These are phyloP conservation scores for Amaranthus tricolor DNA, from an alignment of 179 eudicot species.

Conservation along the genomic window DNA sequence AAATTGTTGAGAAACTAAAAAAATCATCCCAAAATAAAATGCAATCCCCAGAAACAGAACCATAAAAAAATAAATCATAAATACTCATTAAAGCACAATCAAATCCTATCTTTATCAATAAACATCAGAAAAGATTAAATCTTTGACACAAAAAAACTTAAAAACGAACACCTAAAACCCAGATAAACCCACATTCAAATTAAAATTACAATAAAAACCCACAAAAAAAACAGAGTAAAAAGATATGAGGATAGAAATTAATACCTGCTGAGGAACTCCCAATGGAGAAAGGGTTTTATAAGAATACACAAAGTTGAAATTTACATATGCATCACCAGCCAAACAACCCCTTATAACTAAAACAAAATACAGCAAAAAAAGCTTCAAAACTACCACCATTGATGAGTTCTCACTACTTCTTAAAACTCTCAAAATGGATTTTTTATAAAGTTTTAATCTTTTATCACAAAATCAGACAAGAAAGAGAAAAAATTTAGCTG, in stretches of 20 bases:
- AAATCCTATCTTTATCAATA: background rate
- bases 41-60: background rate
- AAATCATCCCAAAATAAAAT: background rate
- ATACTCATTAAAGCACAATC: background rate
- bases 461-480: background rate
- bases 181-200: slow-evolving; percentile 13
- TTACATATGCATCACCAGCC: slow-evolving; percentile 42
- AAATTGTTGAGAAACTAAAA: no score
- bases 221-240: slow-evolving; percentile 10
- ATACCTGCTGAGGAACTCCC: slow-evolving; percentile 77
- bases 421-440: background rate
- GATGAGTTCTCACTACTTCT: background rate
- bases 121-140: no score
- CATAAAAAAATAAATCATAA: background rate
- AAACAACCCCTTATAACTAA: slow-evolving; percentile 35
- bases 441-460: background rate
- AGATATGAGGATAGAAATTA: background rate
- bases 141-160: background rate
- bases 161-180: background rate
- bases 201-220: background rate
- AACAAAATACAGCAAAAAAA: slow-evolving; percentile 27
- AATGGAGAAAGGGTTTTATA: slow-evolving; percentile 74
- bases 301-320: slow-evolving; percentile 45
- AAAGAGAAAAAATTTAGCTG: slow-evolving; percentile 7
- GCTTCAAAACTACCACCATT: slow-evolving; percentile 14